Percentiles rank a stretch among this genome's conserved stretches.
These are phyloP conservation scores for Yamadazyma songkhlaensis DNA, from an alignment of 1,139 yeast species.

Conservation along the genomic window DNA sequence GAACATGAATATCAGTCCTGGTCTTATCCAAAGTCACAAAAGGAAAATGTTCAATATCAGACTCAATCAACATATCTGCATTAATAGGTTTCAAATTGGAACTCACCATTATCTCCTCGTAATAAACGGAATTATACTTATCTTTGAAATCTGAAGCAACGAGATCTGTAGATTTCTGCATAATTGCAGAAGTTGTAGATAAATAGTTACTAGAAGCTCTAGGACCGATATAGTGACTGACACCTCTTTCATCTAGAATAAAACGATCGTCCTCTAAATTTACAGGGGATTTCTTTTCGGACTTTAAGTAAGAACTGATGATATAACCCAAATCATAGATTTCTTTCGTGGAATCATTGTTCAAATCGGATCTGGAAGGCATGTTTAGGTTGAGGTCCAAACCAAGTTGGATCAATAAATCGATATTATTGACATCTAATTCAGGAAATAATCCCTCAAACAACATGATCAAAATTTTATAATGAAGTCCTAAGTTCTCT, in stretches of 20 bases:
- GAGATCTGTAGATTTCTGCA: slow-evolving; percentile 1
- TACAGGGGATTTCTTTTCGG: background rate
- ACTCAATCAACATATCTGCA: slow-evolving; percentile 1
- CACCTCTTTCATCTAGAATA: slow-evolving; percentile 15
- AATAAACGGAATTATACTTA: slow-evolving; percentile 3
- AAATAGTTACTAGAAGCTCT: slow-evolving; percentile 11
- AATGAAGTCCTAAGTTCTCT: slow-evolving; percentile 35
- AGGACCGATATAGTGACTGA: slow-evolving; percentile 16
- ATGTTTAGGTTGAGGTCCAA: slow-evolving; percentile 29
- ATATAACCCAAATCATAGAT: slow-evolving; percentile 5
- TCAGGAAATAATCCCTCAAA: slow-evolving; percentile 39
- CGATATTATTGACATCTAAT: slow-evolving; percentile 35
- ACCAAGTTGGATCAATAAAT: slow-evolving; percentile 32
- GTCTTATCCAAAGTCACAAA: slow-evolving; percentile 10
- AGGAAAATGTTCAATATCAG: slow-evolving; percentile 1
- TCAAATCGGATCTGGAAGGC: slow-evolving; percentile 21
- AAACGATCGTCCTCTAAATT: slow-evolving; percentile 11
- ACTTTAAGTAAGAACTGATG: background rate
- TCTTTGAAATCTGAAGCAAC: slow-evolving; percentile 3
- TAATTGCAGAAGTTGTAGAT: slow-evolving; percentile 5
- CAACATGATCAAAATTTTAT: slow-evolving; percentile 31
- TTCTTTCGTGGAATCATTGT: slow-evolving; percentile 4
- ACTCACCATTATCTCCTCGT: slow-evolving; percentile 7
- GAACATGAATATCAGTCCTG: slow-evolving; percentile 30
- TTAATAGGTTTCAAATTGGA: slow-evolving; percentile 9